Evolutionary conservation across 2,329 filamentous ascomycete genomes (phyloP).

Genomic region (Pyrenophora teres): DNA sequence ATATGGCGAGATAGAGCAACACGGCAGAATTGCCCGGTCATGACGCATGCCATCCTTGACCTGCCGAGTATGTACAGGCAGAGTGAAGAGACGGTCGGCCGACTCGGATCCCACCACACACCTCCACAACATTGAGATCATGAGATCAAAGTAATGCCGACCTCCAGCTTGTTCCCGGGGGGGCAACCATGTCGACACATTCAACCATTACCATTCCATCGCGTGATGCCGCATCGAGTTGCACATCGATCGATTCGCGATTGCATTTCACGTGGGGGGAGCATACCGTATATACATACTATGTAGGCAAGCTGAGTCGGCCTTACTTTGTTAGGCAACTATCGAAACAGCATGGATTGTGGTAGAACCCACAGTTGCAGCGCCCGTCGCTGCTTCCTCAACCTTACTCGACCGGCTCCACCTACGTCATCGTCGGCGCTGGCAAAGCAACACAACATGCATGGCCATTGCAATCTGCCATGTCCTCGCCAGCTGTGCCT

Average conservation of each 20-base stretch:
- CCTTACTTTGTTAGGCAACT: neutral
- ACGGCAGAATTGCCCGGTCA: neutral
- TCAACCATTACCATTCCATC: neutral
- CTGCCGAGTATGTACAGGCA: conserved; percentile 10
- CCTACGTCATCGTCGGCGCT: no score
- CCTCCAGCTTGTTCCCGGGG: no score
- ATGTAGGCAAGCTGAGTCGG: neutral
- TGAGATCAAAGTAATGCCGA: no score
- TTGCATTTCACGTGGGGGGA: conserved; percentile 21
- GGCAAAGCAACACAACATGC: conserved; percentile 11
- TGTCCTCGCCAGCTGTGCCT: conserved; percentile 23
- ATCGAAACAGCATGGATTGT: neutral
- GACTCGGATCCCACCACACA: neutral
- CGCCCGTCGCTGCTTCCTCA: no score
- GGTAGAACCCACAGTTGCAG: neutral
- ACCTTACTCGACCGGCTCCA: no score
- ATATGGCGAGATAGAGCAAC: neutral
- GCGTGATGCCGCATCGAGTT: neutral
- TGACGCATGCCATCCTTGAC: conserved; percentile 7
- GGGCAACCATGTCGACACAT: no score
- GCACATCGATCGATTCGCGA: conserved; percentile 2
- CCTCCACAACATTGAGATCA: neutral
- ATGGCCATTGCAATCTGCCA: conserved; percentile 9
- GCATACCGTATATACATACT: no score
- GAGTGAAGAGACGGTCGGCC: no score